Evolutionary conservation across 2,329 filamentous ascomycete genomes (phyloP).

Genomic region (Leptosphaerulina australis): DNA sequence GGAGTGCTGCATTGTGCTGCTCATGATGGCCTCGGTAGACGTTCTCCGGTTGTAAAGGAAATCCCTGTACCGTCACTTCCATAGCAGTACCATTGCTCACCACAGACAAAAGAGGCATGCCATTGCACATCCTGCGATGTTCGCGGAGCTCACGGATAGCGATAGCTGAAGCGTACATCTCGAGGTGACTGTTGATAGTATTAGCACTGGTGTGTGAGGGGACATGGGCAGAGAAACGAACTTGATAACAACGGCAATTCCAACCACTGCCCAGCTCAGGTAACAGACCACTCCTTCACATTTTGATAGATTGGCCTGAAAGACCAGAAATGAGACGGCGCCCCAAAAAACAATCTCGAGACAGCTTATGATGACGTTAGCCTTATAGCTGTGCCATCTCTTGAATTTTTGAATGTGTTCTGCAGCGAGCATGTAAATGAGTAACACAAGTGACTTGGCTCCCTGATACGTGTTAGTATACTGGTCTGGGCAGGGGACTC

Average conservation of each 20-base stretch:
- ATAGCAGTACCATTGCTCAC: slow-evolving; percentile 39
- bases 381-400: slow-evolving; percentile 51
- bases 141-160: slow-evolving; percentile 20
- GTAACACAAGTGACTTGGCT: slow-evolving; percentile 51
- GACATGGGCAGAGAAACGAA: not conserved
- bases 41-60: not conserved
- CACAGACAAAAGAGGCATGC: slow-evolving; percentile 26
- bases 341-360: slow-evolving; percentile 55
- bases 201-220: not conserved
- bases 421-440: slow-evolving; percentile 51
- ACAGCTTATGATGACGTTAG: slow-evolving; percentile 50
- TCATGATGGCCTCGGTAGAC: not conserved
- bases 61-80: slow-evolving; percentile 7
- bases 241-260: slow-evolving; percentile 22
- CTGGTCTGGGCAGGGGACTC: not conserved
- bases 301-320: slow-evolving; percentile 24
- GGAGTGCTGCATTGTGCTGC: not conserved
- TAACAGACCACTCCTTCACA: slow-evolving; percentile 26
- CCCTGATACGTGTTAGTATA: slow-evolving; percentile 27
- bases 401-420: slow-evolving; percentile 43
- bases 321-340: slow-evolving; percentile 42
- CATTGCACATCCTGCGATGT: slow-evolving; percentile 6
- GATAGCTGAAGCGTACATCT: slow-evolving; percentile 13
- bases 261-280: slow-evolving; percentile 31
- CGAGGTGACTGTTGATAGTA: slow-evolving; percentile 4